Conservation (phyloP, 2,329 filamentous ascomycete species). For the Massarina eburnea region DNA sequence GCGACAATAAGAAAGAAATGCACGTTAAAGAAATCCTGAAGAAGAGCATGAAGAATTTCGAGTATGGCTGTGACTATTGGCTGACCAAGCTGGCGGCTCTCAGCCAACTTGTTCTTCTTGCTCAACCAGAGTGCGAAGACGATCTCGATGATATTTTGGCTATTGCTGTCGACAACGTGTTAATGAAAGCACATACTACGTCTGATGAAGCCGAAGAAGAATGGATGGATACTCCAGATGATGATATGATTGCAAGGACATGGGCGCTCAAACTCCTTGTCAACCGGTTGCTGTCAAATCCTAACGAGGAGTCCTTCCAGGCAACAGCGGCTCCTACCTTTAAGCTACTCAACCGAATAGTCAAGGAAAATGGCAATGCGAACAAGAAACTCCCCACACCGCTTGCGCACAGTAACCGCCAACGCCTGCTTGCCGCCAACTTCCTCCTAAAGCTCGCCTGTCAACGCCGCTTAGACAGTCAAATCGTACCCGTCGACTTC, state of each 20-base stretch:
- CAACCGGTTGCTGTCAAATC: constrained; percentile 73
- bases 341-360: constrained; percentile 74
- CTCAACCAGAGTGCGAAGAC: constrained; percentile 68
- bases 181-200: constrained; percentile 66
- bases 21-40: constrained; percentile 81
- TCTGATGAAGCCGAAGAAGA: constrained; percentile 55
- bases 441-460: constrained; percentile 80
- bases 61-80: constrained; percentile 72
- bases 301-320: constrained; percentile 46
- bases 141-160: constrained; percentile 76
- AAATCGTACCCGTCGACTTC: constrained; percentile 73
- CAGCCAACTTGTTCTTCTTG: constrained; percentile 74
- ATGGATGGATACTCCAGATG: constrained; percentile 64
- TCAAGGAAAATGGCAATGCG: constrained; percentile 76
- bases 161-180: constrained; percentile 72
- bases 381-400: constrained; percentile 74
- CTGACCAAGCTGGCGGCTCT: constrained; percentile 71
- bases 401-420: constrained; percentile 72
- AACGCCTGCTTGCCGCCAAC: constrained; percentile 80
- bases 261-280: constrained; percentile 83
- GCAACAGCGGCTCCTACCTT: constrained; percentile 68
- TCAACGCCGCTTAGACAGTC: constrained; percentile 71
- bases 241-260: constrained; percentile 80
- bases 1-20: constrained; percentile 76
- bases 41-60: constrained; percentile 72